Evolutionary conservation across 139 green algal species (phyloP).

Genomic region (Tetraselmis striata): DNA sequence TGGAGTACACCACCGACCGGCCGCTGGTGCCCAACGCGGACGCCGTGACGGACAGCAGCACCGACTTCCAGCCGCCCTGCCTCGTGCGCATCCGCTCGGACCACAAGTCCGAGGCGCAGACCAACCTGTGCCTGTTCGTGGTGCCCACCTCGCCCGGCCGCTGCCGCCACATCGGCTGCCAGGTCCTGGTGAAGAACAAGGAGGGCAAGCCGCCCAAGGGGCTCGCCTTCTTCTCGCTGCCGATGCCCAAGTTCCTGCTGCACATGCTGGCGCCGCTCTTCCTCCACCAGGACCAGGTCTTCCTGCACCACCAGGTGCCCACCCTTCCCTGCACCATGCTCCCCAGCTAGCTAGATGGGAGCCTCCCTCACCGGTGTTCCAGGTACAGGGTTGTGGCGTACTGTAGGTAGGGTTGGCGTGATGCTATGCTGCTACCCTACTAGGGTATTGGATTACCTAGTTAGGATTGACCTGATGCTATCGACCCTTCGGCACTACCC

Average conservation of each 20-base stretch:
- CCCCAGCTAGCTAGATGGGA: no score
- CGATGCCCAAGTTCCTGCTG: constrained; percentile 9
- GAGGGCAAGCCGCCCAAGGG: background rate
- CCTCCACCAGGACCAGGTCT: constrained; percentile 36
- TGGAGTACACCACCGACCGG: background rate
- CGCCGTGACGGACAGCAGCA: background rate
- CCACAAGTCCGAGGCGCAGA: background rate
- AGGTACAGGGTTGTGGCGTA: no score
- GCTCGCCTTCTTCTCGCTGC: constrained; percentile 12
- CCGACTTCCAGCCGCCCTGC: constrained; percentile 23
- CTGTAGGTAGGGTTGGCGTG: no score
- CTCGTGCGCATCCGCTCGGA: constrained; percentile 3
- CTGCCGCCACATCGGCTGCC: constrained; percentile 20
- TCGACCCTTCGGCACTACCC: no score
- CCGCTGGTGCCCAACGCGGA: background rate
- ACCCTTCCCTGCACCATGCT: no score
- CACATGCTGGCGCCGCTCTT: constrained; percentile 23
- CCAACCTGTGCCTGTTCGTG: constrained; percentile 16
- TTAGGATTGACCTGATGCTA: no score
- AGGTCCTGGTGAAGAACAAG: constrained; percentile 12
- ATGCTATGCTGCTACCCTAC: no score
- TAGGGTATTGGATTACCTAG: no score
- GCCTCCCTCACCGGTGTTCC: no score
- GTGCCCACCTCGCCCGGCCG: constrained; percentile 14
- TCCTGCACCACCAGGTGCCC: constrained; percentile 39